These are phyloP conservation scores for Fraxinus cuspidata DNA, from an alignment of 257 asterid species.

Conservation along the genomic window DNA sequence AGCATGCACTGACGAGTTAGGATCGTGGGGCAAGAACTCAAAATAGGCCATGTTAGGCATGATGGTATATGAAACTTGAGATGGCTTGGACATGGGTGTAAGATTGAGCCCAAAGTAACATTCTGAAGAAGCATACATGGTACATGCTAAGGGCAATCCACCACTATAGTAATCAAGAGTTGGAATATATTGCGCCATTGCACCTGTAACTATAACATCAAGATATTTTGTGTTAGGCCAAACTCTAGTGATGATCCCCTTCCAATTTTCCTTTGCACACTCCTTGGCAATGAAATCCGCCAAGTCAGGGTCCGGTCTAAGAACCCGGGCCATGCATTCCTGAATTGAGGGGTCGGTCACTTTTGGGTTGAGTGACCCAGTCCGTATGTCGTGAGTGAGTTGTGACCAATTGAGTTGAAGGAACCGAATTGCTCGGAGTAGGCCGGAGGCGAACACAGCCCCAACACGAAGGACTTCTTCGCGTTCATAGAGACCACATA, in stretches of 20 bases:
- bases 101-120: slow-evolving; percentile 46
- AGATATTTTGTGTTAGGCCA: slow-evolving; percentile 54
- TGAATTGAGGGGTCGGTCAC: slow-evolving; percentile 25
- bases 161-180: slow-evolving; percentile 46
- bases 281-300: slow-evolving; percentile 35
- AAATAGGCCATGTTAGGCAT: slow-evolving; percentile 46
- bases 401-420: slow-evolving; percentile 42
- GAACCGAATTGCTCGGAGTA: slow-evolving; percentile 41
- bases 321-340: slow-evolving; percentile 32
- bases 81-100: slow-evolving; percentile 38
- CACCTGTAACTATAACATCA: slow-evolving; percentile 41
- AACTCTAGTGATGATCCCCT: slow-evolving; percentile 37
- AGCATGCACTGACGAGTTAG: neutral
- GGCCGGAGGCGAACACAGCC: slow-evolving; percentile 43
- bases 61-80: slow-evolving; percentile 44
- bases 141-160: slow-evolving; percentile 41
- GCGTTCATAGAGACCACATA: slow-evolving; percentile 49
- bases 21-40: slow-evolving; percentile 38
- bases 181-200: slow-evolving; percentile 50
- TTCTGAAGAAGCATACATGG: slow-evolving; percentile 47
- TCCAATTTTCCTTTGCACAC: slow-evolving; percentile 33
- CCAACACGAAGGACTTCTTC: slow-evolving; percentile 43
- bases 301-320: slow-evolving; percentile 37
- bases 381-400: slow-evolving; percentile 35
- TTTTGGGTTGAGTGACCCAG: slow-evolving; percentile 31